These are phyloP conservation scores for Chalaropsis ovoidea DNA, from an alignment of 2,329 filamentous ascomycete genomes.

Conservation along the genomic window DNA sequence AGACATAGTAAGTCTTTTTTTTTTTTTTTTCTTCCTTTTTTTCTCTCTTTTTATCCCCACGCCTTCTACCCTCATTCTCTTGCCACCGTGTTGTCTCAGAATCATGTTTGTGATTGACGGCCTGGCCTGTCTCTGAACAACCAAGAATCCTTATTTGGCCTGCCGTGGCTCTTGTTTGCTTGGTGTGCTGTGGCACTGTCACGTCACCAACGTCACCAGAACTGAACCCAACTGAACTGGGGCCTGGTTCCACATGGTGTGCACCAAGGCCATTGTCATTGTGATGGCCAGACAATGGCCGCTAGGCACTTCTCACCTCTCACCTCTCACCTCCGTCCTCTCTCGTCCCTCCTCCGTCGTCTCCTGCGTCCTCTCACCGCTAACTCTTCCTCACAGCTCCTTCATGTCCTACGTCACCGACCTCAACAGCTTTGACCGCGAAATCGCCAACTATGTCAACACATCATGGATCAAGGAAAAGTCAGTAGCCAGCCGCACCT, in stretches of 20 bases:
- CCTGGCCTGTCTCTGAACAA: neutral
- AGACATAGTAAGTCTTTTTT: slow-evolving; percentile 24
- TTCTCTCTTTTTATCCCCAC: neutral
- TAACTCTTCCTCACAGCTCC: slow-evolving; percentile 45
- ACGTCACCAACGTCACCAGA: too few species aligned
- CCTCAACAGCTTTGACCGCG: slow-evolving; percentile 63
- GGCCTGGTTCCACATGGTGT: neutral
- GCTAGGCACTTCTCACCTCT: too few species aligned
- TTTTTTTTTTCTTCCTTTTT: neutral
- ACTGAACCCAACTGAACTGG: too few species aligned
- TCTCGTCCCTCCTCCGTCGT: too few species aligned
- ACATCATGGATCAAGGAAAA: slow-evolving; percentile 66
- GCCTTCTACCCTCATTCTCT: too few species aligned
- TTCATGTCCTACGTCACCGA: slow-evolving; percentile 78
- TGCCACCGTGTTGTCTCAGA: neutral
- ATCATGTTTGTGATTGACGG: neutral
- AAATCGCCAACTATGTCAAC: slow-evolving; percentile 61
- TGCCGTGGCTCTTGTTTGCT: neutral
- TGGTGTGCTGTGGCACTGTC: neutral
- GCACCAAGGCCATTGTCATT: too few species aligned
- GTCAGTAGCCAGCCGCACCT: slow-evolving; percentile 42
- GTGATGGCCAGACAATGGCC: too few species aligned
- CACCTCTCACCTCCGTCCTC: too few species aligned
- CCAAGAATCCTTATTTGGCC: neutral
- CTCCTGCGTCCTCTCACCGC: neutral